phyloP scores from a whole-genome alignment of 352 stramenopile species.

The Pythium scleroteichum region DNA sequence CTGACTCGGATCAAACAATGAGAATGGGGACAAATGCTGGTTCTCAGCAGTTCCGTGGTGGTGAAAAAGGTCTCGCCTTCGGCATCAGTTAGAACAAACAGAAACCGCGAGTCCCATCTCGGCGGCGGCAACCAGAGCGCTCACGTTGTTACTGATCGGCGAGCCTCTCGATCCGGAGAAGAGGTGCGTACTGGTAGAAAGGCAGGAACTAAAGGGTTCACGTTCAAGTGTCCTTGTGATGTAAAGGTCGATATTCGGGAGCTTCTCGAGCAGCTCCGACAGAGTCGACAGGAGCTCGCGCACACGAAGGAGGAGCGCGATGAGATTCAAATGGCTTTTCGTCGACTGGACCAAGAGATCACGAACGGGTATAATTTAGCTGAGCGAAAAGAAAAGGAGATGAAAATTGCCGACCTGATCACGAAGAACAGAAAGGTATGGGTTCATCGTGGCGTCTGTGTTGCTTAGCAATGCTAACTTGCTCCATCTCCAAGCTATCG shows the following conservation, averaged over 20 bases:
- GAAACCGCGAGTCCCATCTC: no score
- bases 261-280: conserved; percentile 29
- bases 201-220: no score
- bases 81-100: no score
- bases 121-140: no score
- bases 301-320: conserved; percentile 42
- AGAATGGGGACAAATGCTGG: no score
- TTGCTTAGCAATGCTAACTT: conserved; percentile 1
- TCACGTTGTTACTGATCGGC: no score
- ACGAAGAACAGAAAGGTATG: conserved; percentile 61
- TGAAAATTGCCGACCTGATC: conserved; percentile 57
- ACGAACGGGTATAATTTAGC: conserved; percentile 50
- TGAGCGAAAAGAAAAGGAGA: conserved; percentile 65
- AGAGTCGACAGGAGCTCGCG: conserved; percentile 34
- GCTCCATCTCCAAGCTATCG: conserved; percentile 43
- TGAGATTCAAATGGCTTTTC: conserved; percentile 46
- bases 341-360: conserved; percentile 54
- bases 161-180: no score
- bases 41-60: no score
- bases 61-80: no score
- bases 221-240: no score
- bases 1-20: no score
- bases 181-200: no score
- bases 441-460: background rate
- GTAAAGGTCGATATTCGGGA: conserved; percentile 32